A percentile compares a stretch with the other conserved stretches of the same genome.
These are phyloP conservation scores for Macrocybe gigantea DNA, from an alignment of 768 basidiomycete species.

Conservation along the genomic window DNA sequence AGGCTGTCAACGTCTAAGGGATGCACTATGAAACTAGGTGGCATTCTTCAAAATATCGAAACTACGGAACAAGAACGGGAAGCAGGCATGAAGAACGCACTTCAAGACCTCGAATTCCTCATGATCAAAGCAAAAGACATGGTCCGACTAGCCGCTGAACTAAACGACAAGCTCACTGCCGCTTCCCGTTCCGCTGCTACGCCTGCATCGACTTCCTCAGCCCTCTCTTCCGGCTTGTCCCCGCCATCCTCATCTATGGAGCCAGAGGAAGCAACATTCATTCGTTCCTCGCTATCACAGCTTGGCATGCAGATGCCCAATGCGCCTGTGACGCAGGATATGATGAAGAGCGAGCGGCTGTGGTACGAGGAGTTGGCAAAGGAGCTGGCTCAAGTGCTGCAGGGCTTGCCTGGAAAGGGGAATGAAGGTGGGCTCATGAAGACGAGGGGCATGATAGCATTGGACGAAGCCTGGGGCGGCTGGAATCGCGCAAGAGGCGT, in stretches of 20 bases:
- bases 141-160: conserved; percentile 82
- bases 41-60: conserved; percentile 76
- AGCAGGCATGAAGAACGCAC: conserved; percentile 64
- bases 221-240: conserved; percentile 11
- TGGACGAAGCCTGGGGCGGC: conserved; percentile 93
- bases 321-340: conserved; percentile 82
- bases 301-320: conserved; percentile 77
- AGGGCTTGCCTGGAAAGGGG: conserved; percentile 27
- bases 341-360: conserved; percentile 73
- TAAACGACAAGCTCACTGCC: conserved; percentile 75
- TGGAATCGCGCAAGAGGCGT: conserved; percentile 95
- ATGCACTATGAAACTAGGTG: conserved; percentile 18
- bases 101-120: conserved; percentile 84
- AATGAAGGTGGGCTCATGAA: conserved; percentile 64
- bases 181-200: conserved; percentile 11
- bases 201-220: conserved; percentile 17
- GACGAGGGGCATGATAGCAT: conserved; percentile 70
- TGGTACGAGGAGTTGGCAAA: conserved; percentile 80
- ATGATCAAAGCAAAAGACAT: conserved; percentile 92
- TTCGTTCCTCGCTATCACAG: conserved; percentile 84
- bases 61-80: conserved; percentile 56
- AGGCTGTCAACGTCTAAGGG: too few relatives aligned
- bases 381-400: conserved; percentile 75
- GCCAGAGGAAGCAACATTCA: conserved; percentile 81
- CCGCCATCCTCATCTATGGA: conserved; percentile 37